Evolutionary conservation across 495 filamentous ascomycete genomes (phyloP).

Genomic region (Parathielavia hyrcaniae): DNA sequence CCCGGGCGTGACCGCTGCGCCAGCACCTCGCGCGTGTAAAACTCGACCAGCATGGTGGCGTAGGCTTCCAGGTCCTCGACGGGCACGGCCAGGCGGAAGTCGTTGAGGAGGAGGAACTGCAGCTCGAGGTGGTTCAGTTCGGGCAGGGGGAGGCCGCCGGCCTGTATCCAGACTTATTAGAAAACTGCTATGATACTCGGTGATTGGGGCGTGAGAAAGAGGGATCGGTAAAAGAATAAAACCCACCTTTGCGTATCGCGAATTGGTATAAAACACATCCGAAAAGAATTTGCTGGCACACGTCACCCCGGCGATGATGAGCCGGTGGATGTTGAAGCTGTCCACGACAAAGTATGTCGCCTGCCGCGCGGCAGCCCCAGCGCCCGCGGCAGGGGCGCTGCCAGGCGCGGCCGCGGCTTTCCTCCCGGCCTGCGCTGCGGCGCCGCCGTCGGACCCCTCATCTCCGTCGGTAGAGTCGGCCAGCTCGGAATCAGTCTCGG

Average conservation of each 20-base stretch:
- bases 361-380: conserved; percentile 11
- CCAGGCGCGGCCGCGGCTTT: neutral
- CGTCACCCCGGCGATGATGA: conserved; percentile 96
- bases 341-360: conserved; percentile 88
- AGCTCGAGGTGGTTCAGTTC: conserved; percentile 97
- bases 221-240: neutral
- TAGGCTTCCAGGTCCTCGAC: conserved; percentile 96
- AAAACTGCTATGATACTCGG: neutral
- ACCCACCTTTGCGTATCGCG: conserved; percentile 93
- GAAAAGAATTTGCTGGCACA: conserved; percentile 99
- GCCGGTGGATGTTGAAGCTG: conserved; percentile 96
- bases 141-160: conserved; percentile 89
- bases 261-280: conserved; percentile 99
- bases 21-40: conserved; percentile 89
- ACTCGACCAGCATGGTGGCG: conserved; percentile 97
- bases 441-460: conserved; percentile 14
- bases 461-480: conserved; percentile 35
- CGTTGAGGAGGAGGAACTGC: conserved; percentile 93
- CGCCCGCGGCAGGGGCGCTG: neutral
- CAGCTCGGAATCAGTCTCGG: conserved; percentile 38
- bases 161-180: conserved; percentile 47
- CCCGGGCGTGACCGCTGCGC: conserved; percentile 38
- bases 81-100: conserved; percentile 89
- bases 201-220: neutral
- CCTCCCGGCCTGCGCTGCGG: conserved; percentile 26